Percentiles rank a stretch among this genome's conserved stretches.
phyloP scores from a whole-genome alignment of 352 stramenopile genomes.

The Phytopythium chamaehyphon region DNA sequence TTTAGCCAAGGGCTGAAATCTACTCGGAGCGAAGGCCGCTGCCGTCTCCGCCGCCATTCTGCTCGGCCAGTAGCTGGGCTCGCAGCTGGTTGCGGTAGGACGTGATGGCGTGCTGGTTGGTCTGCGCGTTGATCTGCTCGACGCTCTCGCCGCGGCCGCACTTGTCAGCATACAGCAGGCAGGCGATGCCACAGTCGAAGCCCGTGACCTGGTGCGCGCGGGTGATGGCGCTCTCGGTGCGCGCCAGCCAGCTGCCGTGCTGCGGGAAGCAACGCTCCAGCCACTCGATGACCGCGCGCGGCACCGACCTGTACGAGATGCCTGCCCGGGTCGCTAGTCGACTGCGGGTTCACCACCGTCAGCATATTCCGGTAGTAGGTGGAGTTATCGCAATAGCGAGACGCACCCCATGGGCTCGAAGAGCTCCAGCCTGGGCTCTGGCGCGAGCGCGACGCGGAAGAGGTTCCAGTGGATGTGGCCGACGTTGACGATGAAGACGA shows the following conservation, averaged over 20 bases:
- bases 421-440: slow-evolving; percentile 68
- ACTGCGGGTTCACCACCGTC: slow-evolving; percentile 3
- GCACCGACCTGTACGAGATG: slow-evolving; percentile 72
- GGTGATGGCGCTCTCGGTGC: slow-evolving; percentile 72
- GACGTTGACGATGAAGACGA: slow-evolving; percentile 85
- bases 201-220: slow-evolving; percentile 84
- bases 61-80: slow-evolving; percentile 16
- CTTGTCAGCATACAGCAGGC: slow-evolving; percentile 86
- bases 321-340: slow-evolving; percentile 50
- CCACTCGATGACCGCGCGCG: slow-evolving; percentile 78
- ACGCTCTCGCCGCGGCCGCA: slow-evolving; percentile 53
- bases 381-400: neutral
- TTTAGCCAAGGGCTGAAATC: too few relatives aligned
- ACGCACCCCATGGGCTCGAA: slow-evolving; percentile 86
- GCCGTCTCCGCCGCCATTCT: neutral
- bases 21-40: too few relatives aligned
- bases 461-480: slow-evolving; percentile 87
- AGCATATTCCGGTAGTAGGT: neutral
- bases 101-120: slow-evolving; percentile 72
- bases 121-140: slow-evolving; percentile 57
- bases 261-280: slow-evolving; percentile 76
- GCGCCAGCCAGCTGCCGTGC: slow-evolving; percentile 45
- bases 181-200: slow-evolving; percentile 88
- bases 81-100: slow-evolving; percentile 54
- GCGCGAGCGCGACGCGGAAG: slow-evolving; percentile 71